Conservation (phyloP, 1,139 yeast genomes). For the Suhomyces wounanorum region DNA sequence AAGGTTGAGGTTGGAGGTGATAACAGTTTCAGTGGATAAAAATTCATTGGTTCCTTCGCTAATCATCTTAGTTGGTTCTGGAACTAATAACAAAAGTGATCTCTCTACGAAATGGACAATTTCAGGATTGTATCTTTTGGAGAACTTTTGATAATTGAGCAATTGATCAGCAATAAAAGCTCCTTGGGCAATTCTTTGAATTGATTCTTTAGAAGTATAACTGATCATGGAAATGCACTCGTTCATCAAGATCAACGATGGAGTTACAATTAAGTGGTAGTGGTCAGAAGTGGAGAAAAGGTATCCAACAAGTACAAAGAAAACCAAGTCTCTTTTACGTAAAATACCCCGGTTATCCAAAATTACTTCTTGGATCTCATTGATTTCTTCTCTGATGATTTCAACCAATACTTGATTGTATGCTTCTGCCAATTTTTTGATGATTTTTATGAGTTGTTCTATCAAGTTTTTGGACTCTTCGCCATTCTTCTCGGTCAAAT, state of each 20-base stretch:
- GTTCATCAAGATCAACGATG: slow-evolving; percentile 71
- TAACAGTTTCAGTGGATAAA: slow-evolving; percentile 11
- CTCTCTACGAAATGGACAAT: slow-evolving; percentile 60
- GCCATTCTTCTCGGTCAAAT: slow-evolving; percentile 41
- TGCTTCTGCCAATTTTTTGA: slow-evolving; percentile 64
- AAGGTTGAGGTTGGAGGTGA: slow-evolving; percentile 24
- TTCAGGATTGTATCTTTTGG: slow-evolving; percentile 86
- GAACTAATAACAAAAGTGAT: slow-evolving; percentile 47
- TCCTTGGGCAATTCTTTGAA: slow-evolving; percentile 46
- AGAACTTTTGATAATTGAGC: slow-evolving; percentile 70
- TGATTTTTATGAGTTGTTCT: slow-evolving; percentile 49
- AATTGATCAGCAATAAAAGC: slow-evolving; percentile 65
- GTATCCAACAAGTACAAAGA: slow-evolving; percentile 70
- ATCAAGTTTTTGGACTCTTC: slow-evolving; percentile 19
- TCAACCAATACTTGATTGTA: slow-evolving; percentile 67
- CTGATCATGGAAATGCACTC: slow-evolving; percentile 53
- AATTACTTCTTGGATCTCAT: slow-evolving; percentile 52
- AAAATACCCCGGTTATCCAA: slow-evolving; percentile 16
- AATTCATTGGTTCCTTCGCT: slow-evolving; percentile 5
- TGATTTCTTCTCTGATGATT: slow-evolving; percentile 33
- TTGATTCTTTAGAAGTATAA: slow-evolving; percentile 46
- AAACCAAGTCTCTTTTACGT: slow-evolving; percentile 56
- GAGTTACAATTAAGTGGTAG: slow-evolving; percentile 88
- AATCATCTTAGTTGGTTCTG: slow-evolving; percentile 35
- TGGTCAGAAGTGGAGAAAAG: slow-evolving; percentile 94